Percentiles rank a stretch among this genome's conserved stretches.
phyloP scores from a whole-genome alignment of 495 filamentous ascomycete species.

The Xylaria grammica region DNA sequence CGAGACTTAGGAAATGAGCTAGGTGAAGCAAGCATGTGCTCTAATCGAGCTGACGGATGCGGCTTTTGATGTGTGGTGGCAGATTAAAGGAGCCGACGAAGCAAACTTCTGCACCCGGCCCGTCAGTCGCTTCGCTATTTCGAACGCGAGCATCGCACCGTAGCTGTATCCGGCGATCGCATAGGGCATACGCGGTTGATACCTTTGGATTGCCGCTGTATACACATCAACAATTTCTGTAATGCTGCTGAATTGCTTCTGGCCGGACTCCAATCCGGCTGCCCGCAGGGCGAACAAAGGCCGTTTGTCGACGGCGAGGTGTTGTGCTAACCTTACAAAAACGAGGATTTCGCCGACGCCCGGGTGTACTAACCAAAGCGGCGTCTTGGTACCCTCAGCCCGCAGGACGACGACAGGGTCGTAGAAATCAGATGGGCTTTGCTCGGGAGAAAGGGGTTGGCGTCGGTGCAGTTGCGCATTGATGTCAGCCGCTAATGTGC shows the following conservation, averaged over 20 bases:
- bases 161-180: constrained; percentile 62
- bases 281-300: constrained; percentile 61
- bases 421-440: constrained; percentile 32
- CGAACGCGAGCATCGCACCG: constrained; percentile 61
- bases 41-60: constrained; percentile 57
- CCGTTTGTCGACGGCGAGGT: constrained; percentile 43
- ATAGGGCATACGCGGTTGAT: constrained; percentile 61
- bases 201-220: constrained; percentile 44
- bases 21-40: constrained; percentile 53
- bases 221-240: constrained; percentile 47
- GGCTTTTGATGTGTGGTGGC: constrained; percentile 59
- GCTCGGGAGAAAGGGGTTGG: too few relatives aligned
- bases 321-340: constrained; percentile 56
- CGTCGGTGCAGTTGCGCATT: neutral
- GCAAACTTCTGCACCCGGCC: constrained; percentile 31
- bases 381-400: constrained; percentile 44
- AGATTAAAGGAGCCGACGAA: constrained; percentile 49
- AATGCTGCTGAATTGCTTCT: constrained; percentile 43
- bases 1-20: constrained; percentile 53
- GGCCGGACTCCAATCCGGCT: constrained; percentile 52
- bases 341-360: constrained; percentile 60
- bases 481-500: neutral
- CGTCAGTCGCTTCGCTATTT: constrained; percentile 46
- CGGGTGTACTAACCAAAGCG: constrained; percentile 62
- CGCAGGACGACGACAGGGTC: constrained; percentile 53